Conservation (phyloP, 257 asterid genomes). For the Primulina huaijiensis region DNA sequence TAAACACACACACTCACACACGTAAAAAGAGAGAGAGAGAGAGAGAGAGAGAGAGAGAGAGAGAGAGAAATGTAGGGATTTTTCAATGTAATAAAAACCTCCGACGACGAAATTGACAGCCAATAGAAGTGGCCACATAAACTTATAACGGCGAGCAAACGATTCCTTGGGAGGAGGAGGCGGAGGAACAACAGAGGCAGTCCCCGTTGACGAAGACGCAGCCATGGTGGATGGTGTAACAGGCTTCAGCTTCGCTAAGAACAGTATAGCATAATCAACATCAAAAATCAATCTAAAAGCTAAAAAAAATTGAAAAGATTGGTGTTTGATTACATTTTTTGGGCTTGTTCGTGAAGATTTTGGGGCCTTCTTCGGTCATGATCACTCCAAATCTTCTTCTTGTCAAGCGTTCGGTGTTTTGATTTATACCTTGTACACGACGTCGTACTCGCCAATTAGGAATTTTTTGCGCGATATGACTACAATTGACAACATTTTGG, state of each 20-base stretch:
- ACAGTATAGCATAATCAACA: not conserved
- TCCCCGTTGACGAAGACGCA: conserved; percentile 33
- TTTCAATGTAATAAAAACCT: conserved; percentile 37
- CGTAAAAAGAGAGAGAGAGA: too few species aligned
- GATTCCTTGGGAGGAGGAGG: conserved; percentile 53
- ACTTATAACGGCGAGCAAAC: conserved; percentile 58
- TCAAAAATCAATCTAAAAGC: not conserved
- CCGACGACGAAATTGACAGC: conserved; percentile 70
- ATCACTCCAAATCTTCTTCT: conserved; percentile 11
- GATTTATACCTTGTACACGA: too few species aligned
- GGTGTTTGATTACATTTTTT: conserved; percentile 43
- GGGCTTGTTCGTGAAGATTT: conserved; percentile 47
- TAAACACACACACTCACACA: too few species aligned
- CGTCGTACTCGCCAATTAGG: too few species aligned
- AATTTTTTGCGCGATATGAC: too few species aligned
- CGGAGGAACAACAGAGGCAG: conserved; percentile 38
- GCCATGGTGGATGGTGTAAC: conserved; percentile 40
- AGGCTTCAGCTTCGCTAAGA: conserved; percentile 58
- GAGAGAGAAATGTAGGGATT: not conserved
- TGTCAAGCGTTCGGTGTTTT: too few species aligned
- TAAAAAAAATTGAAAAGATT: not conserved
- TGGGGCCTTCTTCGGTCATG: conserved; percentile 57
- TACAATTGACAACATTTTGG: too few species aligned
- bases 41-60: too few species aligned
- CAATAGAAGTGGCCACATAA: conserved; percentile 65